These are phyloP conservation scores for Fusarium sp. DNA, from an alignment of 2,329 filamentous ascomycete genomes.

Conservation along the genomic window DNA sequence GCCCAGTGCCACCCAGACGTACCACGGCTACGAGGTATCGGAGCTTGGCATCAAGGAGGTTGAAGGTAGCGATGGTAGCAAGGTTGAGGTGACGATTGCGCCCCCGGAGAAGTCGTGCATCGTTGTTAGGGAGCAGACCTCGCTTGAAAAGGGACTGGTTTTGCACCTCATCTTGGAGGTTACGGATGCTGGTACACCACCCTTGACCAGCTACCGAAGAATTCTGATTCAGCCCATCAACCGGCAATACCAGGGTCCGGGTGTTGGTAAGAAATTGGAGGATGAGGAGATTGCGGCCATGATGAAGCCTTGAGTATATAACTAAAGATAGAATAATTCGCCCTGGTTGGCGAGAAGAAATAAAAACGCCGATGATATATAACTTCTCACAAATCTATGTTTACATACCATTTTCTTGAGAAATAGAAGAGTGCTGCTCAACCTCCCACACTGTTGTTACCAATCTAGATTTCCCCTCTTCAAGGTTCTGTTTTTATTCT, in stretches of 20 bases:
- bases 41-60: neutral
- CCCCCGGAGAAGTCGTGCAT: constrained; percentile 17
- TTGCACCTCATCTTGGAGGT: constrained; percentile 28
- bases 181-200: constrained; percentile 15
- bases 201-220: constrained; percentile 22
- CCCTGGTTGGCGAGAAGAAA: neutral
- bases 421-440: neutral
- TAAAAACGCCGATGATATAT: neutral
- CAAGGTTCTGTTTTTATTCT: neutral
- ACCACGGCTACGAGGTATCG: constrained; percentile 4
- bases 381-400: neutral
- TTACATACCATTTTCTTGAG: neutral
- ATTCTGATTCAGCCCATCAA: constrained; percentile 28
- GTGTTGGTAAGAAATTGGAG: neutral
- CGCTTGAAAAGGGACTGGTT: constrained; percentile 16
- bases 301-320: neutral
- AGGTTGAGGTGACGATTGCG: constrained; percentile 4
- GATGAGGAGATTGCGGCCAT: neutral
- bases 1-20: constrained; percentile 29
- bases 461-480: neutral
- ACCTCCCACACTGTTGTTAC: neutral
- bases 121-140: constrained; percentile 11
- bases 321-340: neutral
- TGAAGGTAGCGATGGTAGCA: constrained; percentile 1
- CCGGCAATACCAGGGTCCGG: constrained; percentile 1